Base-by-base conservation (phyloP, 2,329 filamentous ascomycete species). In the Fusarium tupiense region DNA sequence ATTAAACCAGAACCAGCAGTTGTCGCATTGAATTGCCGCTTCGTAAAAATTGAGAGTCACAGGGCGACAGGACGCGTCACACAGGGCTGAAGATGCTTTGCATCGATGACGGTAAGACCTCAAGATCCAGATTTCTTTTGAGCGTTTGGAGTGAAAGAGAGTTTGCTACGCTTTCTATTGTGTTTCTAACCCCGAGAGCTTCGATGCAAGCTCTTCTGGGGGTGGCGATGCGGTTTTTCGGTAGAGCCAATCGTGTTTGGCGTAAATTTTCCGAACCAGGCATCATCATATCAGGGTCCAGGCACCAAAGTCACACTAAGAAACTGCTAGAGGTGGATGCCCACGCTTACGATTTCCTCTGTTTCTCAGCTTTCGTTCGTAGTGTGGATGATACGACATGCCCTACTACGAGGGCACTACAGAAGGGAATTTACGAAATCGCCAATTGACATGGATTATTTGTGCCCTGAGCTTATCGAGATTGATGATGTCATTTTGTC, bases 31-130 rank as follows among this genome's bases (percentile, higher is more conserved):
- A 10, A 60, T 58, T 9, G 54, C 43, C 40, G n/a, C 43, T 43
- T 50, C 22, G 49, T 50, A 29, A 41, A 41, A 50, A 22, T 17
- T 43, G 12, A 53, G 16, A 53, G 50, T 31, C 37, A 50, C 62
- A 47, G n/a, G 52, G 37, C 43, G 10, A 8, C 19, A 9, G 19
- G 65, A 53, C 66, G 56, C 66, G 64, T 69, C 64, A 69, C 24
- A 41, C 64, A 67, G 40, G 65, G 65, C 62, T 67, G 53, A 60
- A 26, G 9, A 60, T 60, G 52, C 24, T 38, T 37, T 58, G 40
- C 64, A 43, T 43, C 40, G 12, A 43, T 37, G 20, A 46, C 43
- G 35, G 35, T 13, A 13, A 47, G 24, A 52, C 22, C 58, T 17
- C 26, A 1, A 22, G 38, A 47, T 17, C 38, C 49, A 35, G 37